Base-by-base conservation (phyloP, 2,329 filamentous ascomycete species). In the Coniochaeta ligniaria region DNA sequence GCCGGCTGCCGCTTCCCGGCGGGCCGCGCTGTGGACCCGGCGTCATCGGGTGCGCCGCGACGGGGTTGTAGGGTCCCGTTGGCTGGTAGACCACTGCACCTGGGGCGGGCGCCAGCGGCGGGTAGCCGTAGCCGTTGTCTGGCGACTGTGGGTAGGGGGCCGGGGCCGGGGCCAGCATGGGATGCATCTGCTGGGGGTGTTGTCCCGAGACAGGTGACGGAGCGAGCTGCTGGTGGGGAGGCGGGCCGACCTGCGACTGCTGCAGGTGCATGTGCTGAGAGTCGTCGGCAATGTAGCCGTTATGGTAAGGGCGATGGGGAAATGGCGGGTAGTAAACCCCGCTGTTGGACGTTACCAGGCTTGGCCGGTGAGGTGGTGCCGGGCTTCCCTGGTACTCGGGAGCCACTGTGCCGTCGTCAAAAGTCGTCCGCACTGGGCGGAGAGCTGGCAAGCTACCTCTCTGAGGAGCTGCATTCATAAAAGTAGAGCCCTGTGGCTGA, bases 271-370 rank as follows among this genome's bases (percentile, higher is more conserved):
- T 58, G 6, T 66, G 63, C 2, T 54, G 54, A 4, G 67, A 70
- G 24, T 76, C 73, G 14, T 71, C 68, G 4, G 71, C 55, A 4
- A 70, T 69, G 62, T 72, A 74, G 2, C 67, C 66, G 57, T 74
- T 73, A 57, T 76, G 74, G 59, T 69, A 76, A 0, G 73, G 63
- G 2, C 74, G 72, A 45, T 65, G 62, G 5, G 73, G 68, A 1
- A 70, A 68, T 1, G 73, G 71, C 6, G 73, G 72, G 55, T 71
- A 76, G 62, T 69, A 76, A 28, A 58, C 66, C 22, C 74, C 74
- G 11, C 70, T 72, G 60, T 73, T 74, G 0, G 72, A 68, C 8
- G 71, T 67, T 7, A 75, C 59, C 64, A 68, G 66, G 58, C 50
- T 63, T 24, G 61, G 56, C 20, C 56, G 56, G 22, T 66, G 66